phyloP scores from a whole-genome alignment of 1,284 basidiomycete genomes.

The Polyporus tsugae region DNA sequence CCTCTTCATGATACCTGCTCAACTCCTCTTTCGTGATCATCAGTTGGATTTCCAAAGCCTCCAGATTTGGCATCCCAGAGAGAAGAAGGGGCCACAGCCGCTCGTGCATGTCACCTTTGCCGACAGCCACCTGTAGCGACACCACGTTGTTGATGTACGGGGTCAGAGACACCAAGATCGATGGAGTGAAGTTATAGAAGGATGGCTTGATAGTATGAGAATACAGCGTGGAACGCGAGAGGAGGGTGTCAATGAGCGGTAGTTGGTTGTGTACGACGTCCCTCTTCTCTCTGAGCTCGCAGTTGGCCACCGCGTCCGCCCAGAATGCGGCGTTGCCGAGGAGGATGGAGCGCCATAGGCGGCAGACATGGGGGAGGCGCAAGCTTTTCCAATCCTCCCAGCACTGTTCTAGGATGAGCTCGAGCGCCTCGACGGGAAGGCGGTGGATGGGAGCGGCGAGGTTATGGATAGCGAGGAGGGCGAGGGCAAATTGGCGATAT shows the following conservation, averaged over 20 bases:
- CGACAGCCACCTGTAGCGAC: not conserved
- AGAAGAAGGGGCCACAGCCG: not conserved
- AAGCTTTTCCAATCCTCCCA: not conserved
- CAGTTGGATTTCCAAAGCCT: not conserved
- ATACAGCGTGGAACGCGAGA: not conserved
- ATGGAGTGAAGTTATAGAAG: not conserved
- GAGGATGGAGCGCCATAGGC: conserved; percentile 4
- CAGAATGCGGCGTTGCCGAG: not conserved
- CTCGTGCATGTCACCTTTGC: not conserved
- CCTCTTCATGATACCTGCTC: no score
- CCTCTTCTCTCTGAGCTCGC: not conserved
- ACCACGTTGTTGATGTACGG: not conserved
- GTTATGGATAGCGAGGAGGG: conserved; percentile 11
- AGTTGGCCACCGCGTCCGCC: not conserved
- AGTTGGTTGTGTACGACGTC: not conserved
- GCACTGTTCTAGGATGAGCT: not conserved
- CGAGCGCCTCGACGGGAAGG: conserved; percentile 9
- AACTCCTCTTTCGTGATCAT: not conserved
- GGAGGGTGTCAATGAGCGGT: not conserved
- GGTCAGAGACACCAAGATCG: not conserved
- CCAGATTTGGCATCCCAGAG: not conserved
- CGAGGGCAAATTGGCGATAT: conserved; percentile 1
- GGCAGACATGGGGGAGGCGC: conserved; percentile 4
- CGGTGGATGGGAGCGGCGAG: not conserved
- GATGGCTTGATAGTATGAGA: not conserved